Base-by-base conservation (phyloP, 768 basidiomycete species). In the Brasilioporus rufonigricans region DNA sequence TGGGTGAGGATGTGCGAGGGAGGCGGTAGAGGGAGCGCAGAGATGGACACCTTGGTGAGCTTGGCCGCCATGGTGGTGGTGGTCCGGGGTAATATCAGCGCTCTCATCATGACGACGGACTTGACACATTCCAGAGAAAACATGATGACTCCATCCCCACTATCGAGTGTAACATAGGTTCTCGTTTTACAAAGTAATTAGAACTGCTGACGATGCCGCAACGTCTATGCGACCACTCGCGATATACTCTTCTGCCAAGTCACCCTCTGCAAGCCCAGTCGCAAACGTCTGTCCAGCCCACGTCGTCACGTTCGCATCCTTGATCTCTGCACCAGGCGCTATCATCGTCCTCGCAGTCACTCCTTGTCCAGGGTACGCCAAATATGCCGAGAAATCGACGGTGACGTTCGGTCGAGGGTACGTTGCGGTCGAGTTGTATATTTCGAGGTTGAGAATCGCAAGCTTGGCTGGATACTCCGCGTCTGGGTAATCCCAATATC, bases 271-370 rank as follows among this genome's bases (percentile, higher is more conserved):
- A 21, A 74, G 41, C 0, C 80, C 81, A 47, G 69, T 58, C 16
- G 58, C 50, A 51, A 75, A 82, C 16, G 68, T 74, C 61, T 80
- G 80, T 1, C 81, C 79, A 1, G 78, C 80, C 79, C 80, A 82
- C 3, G 72, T 75, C 36, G 78, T 80, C 35, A 71, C 48, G 53
- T 77, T 76, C 5, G 73, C 77, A 10, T 65, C 66, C 55, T 74
- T 73, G 19, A 78, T 68, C 61, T 81, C 77, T 14, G 79, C 77
- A 12, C 80, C 80, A 38, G 79, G 76, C 2, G 79, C 79, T 24
- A 75, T 75, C 55, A 81, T 58, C 35, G 74, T 72, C 48, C 73
- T 72, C 48, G 79, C 70, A 4, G 58, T 74, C n/a, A 77, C 69
- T 47, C 27, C 38, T n/a, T 56, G 53, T 18, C 65, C 65, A 32